Evolutionary conservation across 495 filamentous ascomycete genomes (phyloP).

Genomic region (Penicillium arizonense): DNA sequence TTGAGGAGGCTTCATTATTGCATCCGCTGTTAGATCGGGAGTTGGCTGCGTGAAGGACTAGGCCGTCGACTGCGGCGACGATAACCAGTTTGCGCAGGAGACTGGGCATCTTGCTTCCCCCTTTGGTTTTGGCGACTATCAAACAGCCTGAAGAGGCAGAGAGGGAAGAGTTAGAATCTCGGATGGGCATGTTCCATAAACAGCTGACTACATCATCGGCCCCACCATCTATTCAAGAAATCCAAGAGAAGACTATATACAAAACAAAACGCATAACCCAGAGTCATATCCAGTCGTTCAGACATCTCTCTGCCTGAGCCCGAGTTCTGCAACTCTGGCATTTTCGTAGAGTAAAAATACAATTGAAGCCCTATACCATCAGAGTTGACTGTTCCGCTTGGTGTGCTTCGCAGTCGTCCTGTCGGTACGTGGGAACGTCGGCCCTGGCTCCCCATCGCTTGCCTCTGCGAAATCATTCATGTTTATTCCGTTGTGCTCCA

Average conservation of each 20-base stretch:
- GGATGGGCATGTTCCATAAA: slow-evolving; percentile 18
- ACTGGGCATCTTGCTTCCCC: slow-evolving; percentile 58
- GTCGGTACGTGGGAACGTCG: slow-evolving; percentile 33
- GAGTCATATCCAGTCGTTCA: slow-evolving; percentile 41
- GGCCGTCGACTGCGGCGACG: slow-evolving; percentile 80
- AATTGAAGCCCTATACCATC: slow-evolving; percentile 17
- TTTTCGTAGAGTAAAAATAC: slow-evolving; percentile 40
- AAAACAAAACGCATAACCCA: slow-evolving; percentile 24
- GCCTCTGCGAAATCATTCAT: slow-evolving; percentile 70
- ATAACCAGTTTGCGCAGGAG: slow-evolving; percentile 77
- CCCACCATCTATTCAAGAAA: slow-evolving; percentile 15
- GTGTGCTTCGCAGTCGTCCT: slow-evolving; percentile 29
- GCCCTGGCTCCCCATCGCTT: slow-evolving; percentile 56
- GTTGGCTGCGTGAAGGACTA: slow-evolving; percentile 70
- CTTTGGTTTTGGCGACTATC: not conserved
- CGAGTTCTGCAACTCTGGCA: slow-evolving; percentile 22
- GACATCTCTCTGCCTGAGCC: slow-evolving; percentile 33
- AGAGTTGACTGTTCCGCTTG: slow-evolving; percentile 41
- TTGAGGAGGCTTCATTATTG: slow-evolving; percentile 40
- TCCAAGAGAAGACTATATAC: slow-evolving; percentile 23
- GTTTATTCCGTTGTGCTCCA: slow-evolving; percentile 63
- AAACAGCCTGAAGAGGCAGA: not conserved
- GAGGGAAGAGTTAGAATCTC: slow-evolving; percentile 4
- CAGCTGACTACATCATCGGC: slow-evolving; percentile 36
- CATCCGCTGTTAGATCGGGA: slow-evolving; percentile 38